These are phyloP conservation scores for Candida maltosa DNA, from an alignment of 805 yeast species.

Conservation along the genomic window DNA sequence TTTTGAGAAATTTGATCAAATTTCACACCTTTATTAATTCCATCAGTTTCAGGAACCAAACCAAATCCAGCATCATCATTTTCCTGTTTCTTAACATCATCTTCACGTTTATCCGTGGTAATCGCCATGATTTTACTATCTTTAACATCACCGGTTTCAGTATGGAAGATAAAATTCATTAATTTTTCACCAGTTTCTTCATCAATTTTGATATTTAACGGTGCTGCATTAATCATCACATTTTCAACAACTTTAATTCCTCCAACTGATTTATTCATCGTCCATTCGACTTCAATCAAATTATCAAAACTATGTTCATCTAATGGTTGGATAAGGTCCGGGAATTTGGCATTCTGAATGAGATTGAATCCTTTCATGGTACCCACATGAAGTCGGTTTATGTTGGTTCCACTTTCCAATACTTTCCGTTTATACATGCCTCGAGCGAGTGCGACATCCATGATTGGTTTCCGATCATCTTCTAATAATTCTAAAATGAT, in stretches of 20 bases:
- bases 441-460: slow-evolving; percentile 34
- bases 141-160: slow-evolving; percentile 13
- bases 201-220: slow-evolving; percentile 36
- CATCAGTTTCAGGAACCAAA: slow-evolving; percentile 10
- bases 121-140: slow-evolving; percentile 9
- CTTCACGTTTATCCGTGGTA: not conserved
- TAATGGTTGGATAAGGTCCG: slow-evolving; percentile 32
- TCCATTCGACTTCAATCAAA: slow-evolving; percentile 36
- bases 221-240: slow-evolving; percentile 33
- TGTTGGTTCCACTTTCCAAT: slow-evolving; percentile 40
- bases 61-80: slow-evolving; percentile 11
- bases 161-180: slow-evolving; percentile 33
- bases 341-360: slow-evolving; percentile 27
- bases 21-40: slow-evolving; percentile 10
- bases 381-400: slow-evolving; percentile 31
- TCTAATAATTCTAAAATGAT: slow-evolving; percentile 38
- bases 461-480: slow-evolving; percentile 36
- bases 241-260: slow-evolving; percentile 40
- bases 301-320: slow-evolving; percentile 8
- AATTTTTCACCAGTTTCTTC: slow-evolving; percentile 37
- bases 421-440: slow-evolving; percentile 30
- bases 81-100: slow-evolving; percentile 3
- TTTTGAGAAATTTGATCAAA: slow-evolving; percentile 5
- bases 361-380: slow-evolving; percentile 38
- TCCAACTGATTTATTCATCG: slow-evolving; percentile 39